Evolutionary conservation across 495 filamentous ascomycete genomes (phyloP).

Genomic region (Trichoderma virens): DNA sequence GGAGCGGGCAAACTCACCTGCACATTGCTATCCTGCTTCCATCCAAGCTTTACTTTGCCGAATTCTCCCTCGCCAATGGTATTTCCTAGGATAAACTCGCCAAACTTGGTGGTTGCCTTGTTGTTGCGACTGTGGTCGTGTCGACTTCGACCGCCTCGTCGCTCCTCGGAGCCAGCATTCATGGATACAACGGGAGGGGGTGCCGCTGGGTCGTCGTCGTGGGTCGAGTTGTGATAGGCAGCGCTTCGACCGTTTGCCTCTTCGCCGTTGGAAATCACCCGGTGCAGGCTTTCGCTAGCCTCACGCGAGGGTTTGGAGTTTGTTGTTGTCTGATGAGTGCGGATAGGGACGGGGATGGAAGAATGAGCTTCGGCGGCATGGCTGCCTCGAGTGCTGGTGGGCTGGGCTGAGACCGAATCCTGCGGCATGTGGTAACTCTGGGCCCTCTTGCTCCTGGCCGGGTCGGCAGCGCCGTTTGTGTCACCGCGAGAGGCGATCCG

Average conservation of each 20-base stretch:
- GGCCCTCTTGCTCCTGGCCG: slow-evolving; percentile 17
- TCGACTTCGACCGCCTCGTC: slow-evolving; percentile 58
- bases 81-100: slow-evolving; percentile 89
- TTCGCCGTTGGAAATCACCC: slow-evolving; percentile 70
- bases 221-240: slow-evolving; percentile 23
- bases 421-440: slow-evolving; percentile 28
- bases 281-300: slow-evolving; percentile 66
- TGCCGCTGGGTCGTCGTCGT: slow-evolving; percentile 31
- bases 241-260: slow-evolving; percentile 39
- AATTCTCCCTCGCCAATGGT: slow-evolving; percentile 99
- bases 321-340: slow-evolving; percentile 27
- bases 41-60: slow-evolving; percentile 98
- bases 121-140: slow-evolving; percentile 61
- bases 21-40: slow-evolving; percentile 90
- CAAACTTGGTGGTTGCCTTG: slow-evolving; percentile 77
- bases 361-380: neutral
- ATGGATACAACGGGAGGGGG: slow-evolving; percentile 48
- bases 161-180: slow-evolving; percentile 53
- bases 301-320: slow-evolving; percentile 49
- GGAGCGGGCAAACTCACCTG: slow-evolving; percentile 39
- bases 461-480: slow-evolving; percentile 24
- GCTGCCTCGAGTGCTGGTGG: neutral
- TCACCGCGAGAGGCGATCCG: slow-evolving; percentile 16
- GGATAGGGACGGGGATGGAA: slow-evolving; percentile 29
- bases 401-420: slow-evolving; percentile 15